Evolutionary conservation across 352 stramenopile genomes (phyloP), one percentile per base, ranked within the genome.

Genomic region (Globisporangium splendens): DNA sequence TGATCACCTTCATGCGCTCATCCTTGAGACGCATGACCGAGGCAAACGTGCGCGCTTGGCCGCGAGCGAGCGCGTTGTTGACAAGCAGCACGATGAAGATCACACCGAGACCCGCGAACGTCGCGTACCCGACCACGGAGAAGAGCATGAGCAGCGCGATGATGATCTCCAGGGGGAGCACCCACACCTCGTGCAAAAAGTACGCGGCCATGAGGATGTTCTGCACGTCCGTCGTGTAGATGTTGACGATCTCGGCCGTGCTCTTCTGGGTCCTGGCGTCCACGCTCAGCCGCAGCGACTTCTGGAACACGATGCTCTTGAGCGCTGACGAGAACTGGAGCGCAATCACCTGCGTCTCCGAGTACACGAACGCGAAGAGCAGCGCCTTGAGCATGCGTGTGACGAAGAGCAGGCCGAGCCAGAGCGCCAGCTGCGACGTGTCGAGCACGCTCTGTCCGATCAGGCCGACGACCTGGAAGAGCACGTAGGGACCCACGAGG

Each of bases 161-260:
- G 12, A 62, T 50, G 61, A 91, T 69, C 65, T 79, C 65, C 12
- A 88, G 33, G 5, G 77, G 81, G 21, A 84, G 42, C 15, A 74
- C 69, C 81, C 83, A 93, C 42, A 88, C 66, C 52, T 94, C 74
- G 59, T 96, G 91, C 28, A 89, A 46, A 63, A 81, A 86, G 44
- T 77, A 76, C 42, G 63, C 72, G 6, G 73, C 82, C n/a, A 70
- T 75, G 47, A 89, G 62, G 24, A 93, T 69, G 46, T 77, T 76
- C 28, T 72, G 61, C 41, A 89, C 68, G 65, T 91, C 84, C 14
- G 75, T 70, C 8, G 72, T 75, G 67, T 89, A 91, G 22, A 87
- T 66, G 60, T 76, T 72, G 46, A 73, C 58, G 28, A 91, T 74
- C 18, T 78, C 72, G 44, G 72, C 69, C 17, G 68, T 72, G 38